Percentiles rank a stretch among this genome's conserved stretches.
Conservation (phyloP, 176 grass and related monocot species). For the Oryza brachyantha region DNA sequence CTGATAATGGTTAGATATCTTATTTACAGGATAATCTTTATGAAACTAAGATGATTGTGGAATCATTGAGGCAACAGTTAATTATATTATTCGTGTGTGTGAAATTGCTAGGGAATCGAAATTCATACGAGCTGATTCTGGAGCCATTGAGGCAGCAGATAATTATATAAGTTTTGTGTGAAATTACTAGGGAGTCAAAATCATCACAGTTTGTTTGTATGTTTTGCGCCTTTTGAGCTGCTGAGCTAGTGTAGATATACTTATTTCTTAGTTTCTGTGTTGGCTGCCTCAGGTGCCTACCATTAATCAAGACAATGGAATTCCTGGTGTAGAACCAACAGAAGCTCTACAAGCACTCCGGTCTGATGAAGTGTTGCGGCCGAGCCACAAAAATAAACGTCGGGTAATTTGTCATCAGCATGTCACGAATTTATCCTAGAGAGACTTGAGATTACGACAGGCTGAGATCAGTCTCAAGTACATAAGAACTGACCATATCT, state of each 20-base stretch:
- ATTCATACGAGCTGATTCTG: too few species aligned
- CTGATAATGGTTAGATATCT: too few species aligned
- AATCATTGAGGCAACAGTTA: too few species aligned
- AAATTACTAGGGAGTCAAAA: not conserved
- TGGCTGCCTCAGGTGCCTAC: conserved; percentile 62
- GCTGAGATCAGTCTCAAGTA: not conserved
- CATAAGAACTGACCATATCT: not conserved
- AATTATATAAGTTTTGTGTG: too few species aligned
- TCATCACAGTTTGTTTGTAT: not conserved
- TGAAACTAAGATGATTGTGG: too few species aligned
- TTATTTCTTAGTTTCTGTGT: not conserved
- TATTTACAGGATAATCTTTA: too few species aligned
- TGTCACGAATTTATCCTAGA: not conserved
- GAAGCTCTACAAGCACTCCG: conserved; percentile 68
- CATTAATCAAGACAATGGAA: conserved; percentile 69
- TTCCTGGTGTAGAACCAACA: conserved; percentile 62
- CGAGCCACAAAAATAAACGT: conserved; percentile 52
- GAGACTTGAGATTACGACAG: not conserved
- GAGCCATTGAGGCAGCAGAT: too few species aligned
- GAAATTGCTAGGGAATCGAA: not conserved
- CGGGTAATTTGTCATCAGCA: conserved; percentile 24
- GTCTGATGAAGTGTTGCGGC: conserved; percentile 57
- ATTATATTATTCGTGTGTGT: too few species aligned
- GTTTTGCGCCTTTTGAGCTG: too few species aligned
- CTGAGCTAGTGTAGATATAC: too few species aligned